Conservation (phyloP, 2,329 filamentous ascomycete species). For the Venturia pyrina region DNA sequence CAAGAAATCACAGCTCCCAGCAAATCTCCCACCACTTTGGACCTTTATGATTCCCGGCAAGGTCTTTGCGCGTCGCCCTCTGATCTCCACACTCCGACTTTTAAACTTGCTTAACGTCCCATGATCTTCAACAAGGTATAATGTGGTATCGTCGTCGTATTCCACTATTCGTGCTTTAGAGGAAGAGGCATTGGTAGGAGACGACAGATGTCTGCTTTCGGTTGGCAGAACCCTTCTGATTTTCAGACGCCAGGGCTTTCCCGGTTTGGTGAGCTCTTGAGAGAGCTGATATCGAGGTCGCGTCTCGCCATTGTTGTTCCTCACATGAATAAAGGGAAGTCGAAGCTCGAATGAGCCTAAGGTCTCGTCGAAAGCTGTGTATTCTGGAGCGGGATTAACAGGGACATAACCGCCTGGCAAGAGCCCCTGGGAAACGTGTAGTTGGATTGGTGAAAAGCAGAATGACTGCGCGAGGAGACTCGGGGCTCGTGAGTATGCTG, state of each 20-base stretch:
- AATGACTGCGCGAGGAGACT: not conserved
- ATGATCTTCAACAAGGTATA: not conserved
- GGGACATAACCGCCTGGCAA: too few species aligned
- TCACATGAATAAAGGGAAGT: not conserved
- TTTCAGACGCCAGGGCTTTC: conserved; percentile 2
- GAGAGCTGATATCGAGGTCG: conserved; percentile 7
- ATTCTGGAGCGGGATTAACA: not conserved
- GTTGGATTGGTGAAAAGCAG: not conserved
- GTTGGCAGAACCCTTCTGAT: conserved; percentile 5
- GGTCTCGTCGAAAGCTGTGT: conserved; percentile 3
- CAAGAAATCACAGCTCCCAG: conserved; percentile 17
- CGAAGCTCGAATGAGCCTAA: not conserved
- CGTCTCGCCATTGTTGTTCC: not conserved
- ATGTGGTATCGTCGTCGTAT: conserved; percentile 7
- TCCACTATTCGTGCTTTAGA: not conserved
- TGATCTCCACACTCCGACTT: not conserved
- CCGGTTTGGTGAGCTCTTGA: conserved; percentile 5
- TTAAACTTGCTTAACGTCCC: not conserved
- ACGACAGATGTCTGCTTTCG: not conserved
- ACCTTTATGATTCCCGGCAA: conserved; percentile 5
- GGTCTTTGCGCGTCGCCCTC: conserved; percentile 3
- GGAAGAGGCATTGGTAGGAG: not conserved
- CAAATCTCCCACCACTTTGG: not conserved
- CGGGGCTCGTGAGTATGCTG: conserved; percentile 1
- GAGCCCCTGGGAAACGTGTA: not conserved